Percentiles rank a stretch among this genome's conserved stretches.
Evolutionary conservation across 2,329 filamentous ascomycete genomes (phyloP).

Genomic region (Alternaria gansuensis): DNA sequence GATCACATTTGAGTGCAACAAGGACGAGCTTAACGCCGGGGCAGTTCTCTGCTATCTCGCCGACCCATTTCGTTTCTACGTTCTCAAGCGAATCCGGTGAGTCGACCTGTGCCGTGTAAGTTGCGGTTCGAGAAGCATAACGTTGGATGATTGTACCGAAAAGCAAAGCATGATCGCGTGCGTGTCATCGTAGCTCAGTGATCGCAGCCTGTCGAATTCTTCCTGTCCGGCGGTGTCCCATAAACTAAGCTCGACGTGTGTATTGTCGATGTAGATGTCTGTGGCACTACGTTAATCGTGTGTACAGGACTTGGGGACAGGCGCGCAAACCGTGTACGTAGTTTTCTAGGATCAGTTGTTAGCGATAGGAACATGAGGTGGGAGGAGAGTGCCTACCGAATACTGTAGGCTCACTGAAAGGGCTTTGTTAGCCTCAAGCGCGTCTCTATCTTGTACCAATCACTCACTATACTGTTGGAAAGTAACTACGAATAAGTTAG

Average conservation of each 20-base stretch:
- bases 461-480: constrained; percentile 90
- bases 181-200: constrained; percentile 96
- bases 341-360: constrained; percentile 70
- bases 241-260: constrained; percentile 94
- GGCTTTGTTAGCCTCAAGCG: constrained; percentile 31
- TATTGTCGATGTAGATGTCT: constrained; percentile 98
- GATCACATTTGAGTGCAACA: constrained; percentile 94
- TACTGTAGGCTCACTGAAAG: constrained; percentile 82
- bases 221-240: constrained; percentile 99
- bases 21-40: constrained; percentile 93
- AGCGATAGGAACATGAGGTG: constrained; percentile 25
- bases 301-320: not conserved
- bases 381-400: constrained; percentile 65
- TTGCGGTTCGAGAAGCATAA: not conserved
- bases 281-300: constrained; percentile 24
- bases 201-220: constrained; percentile 96
- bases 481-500: constrained; percentile 70
- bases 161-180: constrained; percentile 99
- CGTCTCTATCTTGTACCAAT: constrained; percentile 19
- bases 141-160: constrained; percentile 58
- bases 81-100: constrained; percentile 97
- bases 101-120: constrained; percentile 68
- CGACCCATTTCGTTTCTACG: constrained; percentile 98
- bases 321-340: constrained; percentile 85
- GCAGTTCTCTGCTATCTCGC: constrained; percentile 97